Base-by-base conservation (phyloP, 2,329 filamentous ascomycete species). In the Sporothrix pseudoabietina region DNA sequence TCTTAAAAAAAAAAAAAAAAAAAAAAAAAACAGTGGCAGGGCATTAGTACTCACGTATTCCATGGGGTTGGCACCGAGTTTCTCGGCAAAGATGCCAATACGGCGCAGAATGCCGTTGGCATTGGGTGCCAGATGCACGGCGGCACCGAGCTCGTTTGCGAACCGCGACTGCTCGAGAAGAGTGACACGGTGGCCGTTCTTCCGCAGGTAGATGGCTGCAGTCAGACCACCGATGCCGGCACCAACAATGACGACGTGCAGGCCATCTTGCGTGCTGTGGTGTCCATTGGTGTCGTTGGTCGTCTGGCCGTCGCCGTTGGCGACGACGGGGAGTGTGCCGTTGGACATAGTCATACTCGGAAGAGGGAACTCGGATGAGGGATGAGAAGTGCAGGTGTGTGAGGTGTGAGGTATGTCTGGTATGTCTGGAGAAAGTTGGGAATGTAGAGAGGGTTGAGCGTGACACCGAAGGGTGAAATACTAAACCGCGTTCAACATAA, bases 81-180 rank as follows among this genome's bases (percentile, higher is more conserved):
- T 75, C 76, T 84, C 82, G 4, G 82, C 80, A 0, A 77, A 77
- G 22, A 84, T 79, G 1, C 82, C 83, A 75, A 81, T 80, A 61
- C 78, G 78, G 7, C 80, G 80, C 12, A 91, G 80, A 2, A 91
- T 79, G 0, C 87, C 87, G 78, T 90, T 89, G 2, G 85, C 82
- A 76, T 91, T 92, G 0, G 90, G 86, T 0, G 85, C 83, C 1
- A 89, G 78, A 77, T 89, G 86, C 61, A 89, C 83, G 0, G 87
- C 87, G 1, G 87, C 87, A 0, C 87, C 87, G 1, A 83, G 78
- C 77, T 89, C 86, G 57, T 82, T 84, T n/a, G 85, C 84, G 47
- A 90, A 85, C 1, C 81, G 81, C 0, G 87, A 89, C 77, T 88
- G 85, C 76, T 90, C 88, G 4, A 76, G 77, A n/a, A 77, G 80